Evolutionary conservation across 2,329 filamentous ascomycete genomes (phyloP), one percentile per base, ranked within the genome.

Genomic region (Exophiala sp.): DNA sequence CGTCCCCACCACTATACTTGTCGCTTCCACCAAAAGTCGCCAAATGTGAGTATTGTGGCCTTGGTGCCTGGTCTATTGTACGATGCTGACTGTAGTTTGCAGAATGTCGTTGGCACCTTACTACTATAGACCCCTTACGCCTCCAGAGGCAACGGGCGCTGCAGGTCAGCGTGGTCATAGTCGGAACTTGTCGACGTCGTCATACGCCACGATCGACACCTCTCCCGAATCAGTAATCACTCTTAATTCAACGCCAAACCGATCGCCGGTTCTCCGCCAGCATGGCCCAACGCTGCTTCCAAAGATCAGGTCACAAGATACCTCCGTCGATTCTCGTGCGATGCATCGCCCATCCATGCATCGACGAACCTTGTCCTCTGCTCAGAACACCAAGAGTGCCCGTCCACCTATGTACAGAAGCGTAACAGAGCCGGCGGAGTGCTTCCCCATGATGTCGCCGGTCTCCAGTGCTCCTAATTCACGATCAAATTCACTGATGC

Each of bases 251-350:
- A 91, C 87, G 10, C 88, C 88, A 49, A 80, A 79, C 49, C 78
- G 81, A 60, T 87, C 88, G 33, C 88, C 89, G 56, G 82, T 91
- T 63, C 81, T 85, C 57, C 86, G 89, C 58, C 86, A 91, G 72
- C 89, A 89, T 48, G 75, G 74, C 16, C 89, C 89, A 47, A 77
- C 89, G 45, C 77, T 95, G 55, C 78, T 95, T 32, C 90, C 90
- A 66, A 94, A 91, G 79, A 91, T 95, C 74, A 83, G 90, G 57
- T 83, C 83, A 38, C 90, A 94, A 72, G 90, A 95, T 72, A 87
- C 92, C 33, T 50, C 51, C 18, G 20, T 39, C 11, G 57, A 60
- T 44, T 39, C 54, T 42, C 49, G 18, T 11, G 33, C 35, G 7
- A 49, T 41, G 42, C 47, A 50, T 48, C 53, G 50, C 11, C 48